A percentile compares a stretch with the other conserved stretches of the same genome.
These are phyloP conservation scores for Lantana camara DNA, from an alignment of 257 asterid species.

Conservation along the genomic window DNA sequence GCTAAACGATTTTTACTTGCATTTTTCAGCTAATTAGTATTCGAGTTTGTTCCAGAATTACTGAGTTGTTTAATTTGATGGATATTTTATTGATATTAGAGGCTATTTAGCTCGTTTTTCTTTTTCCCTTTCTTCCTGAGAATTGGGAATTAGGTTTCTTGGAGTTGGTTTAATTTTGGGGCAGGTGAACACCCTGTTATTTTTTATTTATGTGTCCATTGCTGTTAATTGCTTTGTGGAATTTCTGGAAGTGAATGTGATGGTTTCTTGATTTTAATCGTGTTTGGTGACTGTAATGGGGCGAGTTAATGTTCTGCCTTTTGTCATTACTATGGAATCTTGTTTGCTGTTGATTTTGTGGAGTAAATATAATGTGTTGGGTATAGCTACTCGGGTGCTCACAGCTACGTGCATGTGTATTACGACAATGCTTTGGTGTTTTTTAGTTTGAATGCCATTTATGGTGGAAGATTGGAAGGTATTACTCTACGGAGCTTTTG, in stretches of 20 bases:
- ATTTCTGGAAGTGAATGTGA: constrained; percentile 6
- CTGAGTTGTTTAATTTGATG: background rate
- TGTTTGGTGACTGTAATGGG: background rate
- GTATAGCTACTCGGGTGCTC: background rate
- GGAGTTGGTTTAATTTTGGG: background rate
- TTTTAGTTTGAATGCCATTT: too few relatives aligned
- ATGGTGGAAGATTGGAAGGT: too few relatives aligned
- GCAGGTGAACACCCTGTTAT: background rate
- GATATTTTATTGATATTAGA: too few relatives aligned
- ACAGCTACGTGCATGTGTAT: too few relatives aligned
- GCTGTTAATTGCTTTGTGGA: constrained; percentile 1
- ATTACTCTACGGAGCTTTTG: too few relatives aligned
- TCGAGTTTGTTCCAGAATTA: background rate
- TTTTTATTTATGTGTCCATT: background rate
- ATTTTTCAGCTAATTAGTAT: background rate
- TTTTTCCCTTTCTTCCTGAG: too few relatives aligned
- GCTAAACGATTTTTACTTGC: too few relatives aligned
- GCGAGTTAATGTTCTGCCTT: background rate
- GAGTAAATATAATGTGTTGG: background rate
- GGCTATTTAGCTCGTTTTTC: background rate
- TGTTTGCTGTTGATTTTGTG: background rate
- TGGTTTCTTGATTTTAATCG: background rate
- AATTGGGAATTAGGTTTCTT: constrained; percentile 5
- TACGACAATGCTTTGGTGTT: too few relatives aligned
- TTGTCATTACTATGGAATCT: background rate